Conservation (phyloP, 129 eudicot species). For the Helianthus annuus region HanXRQr2.0-SUNRISE NC_035435.2:120800544-120801043, state of each 20-base stretch:
- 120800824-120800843: too few species aligned
- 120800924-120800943: slow-evolving; percentile 45
- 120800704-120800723: too few species aligned
- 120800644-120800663: not conserved
- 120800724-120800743: too few species aligned
- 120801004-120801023: slow-evolving; percentile 45
- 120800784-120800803: too few species aligned
- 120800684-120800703: not conserved
- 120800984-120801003: slow-evolving; percentile 45
- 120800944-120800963: slow-evolving; percentile 53
- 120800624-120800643: too few species aligned
- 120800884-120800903: slow-evolving; percentile 53
- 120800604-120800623: too few species aligned
- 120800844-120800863: not conserved
- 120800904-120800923: slow-evolving; percentile 54
- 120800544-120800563: too few species aligned
- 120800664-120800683: not conserved
- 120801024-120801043: slow-evolving; percentile 41
- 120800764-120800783: too few species aligned
- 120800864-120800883: slow-evolving; percentile 45
- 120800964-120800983: slow-evolving; percentile 54
- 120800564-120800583: too few species aligned
- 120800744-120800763: too few species aligned
- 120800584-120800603: too few species aligned
- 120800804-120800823: too few species aligned